Evolutionary conservation across 2,329 filamentous ascomycete genomes (phyloP).

Genomic region (Ceratocystis ficicola): DNA sequence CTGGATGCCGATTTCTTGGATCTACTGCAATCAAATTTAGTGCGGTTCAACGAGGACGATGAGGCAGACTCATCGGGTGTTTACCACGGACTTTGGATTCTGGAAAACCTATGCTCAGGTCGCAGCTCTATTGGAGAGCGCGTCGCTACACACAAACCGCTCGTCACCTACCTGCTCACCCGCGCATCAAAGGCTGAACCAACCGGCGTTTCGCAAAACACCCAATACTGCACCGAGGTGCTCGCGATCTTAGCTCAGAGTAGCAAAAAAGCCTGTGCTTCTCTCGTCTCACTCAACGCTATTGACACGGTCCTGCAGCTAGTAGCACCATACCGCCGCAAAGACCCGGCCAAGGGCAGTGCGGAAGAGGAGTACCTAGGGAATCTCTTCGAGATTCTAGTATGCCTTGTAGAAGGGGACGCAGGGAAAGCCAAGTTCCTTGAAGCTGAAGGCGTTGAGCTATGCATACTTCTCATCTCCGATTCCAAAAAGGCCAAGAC

Average conservation of each 20-base stretch:
- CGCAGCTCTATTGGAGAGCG: constrained; percentile 50
- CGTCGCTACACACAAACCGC: constrained; percentile 54
- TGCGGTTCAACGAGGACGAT: constrained; percentile 62
- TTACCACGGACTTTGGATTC: constrained; percentile 68
- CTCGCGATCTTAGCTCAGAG: constrained; percentile 78
- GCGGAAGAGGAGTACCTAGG: constrained; percentile 93
- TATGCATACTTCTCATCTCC: constrained; percentile 81
- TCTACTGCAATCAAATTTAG: constrained; percentile 64
- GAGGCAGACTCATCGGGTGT: constrained; percentile 68
- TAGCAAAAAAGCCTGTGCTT: constrained; percentile 51
- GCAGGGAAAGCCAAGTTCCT: constrained; percentile 70
- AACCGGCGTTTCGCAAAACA: constrained; percentile 65
- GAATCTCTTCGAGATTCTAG: constrained; percentile 79
- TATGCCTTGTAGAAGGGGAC: constrained; percentile 64
- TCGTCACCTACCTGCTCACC: constrained; percentile 66
- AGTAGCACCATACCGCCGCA: constrained; percentile 70
- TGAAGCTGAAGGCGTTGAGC: constrained; percentile 81
- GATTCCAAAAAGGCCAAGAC: constrained; percentile 70
- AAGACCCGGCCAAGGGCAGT: constrained; percentile 71
- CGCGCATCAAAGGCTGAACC: constrained; percentile 46
- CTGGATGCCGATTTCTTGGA: constrained; percentile 55
- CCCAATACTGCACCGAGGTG: constrained; percentile 87
- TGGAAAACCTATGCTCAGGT: constrained; percentile 77
- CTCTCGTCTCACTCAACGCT: constrained; percentile 54
- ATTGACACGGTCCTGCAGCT: constrained; percentile 73